Base-by-base conservation (phyloP, 2,329 filamentous ascomycete species). In the Cladobotryum mycophilum region DNA sequence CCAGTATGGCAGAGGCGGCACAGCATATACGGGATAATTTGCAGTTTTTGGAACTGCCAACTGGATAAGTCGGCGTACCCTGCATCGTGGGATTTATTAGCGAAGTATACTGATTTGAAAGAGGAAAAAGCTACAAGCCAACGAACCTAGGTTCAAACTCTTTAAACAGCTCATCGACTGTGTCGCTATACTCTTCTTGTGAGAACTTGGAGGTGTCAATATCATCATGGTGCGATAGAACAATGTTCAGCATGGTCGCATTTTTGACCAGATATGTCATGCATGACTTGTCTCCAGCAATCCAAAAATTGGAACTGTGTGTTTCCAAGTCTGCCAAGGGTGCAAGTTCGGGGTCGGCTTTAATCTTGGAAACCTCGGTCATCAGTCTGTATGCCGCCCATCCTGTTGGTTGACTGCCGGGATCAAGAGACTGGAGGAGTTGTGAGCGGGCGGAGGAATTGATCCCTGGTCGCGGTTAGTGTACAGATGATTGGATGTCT, bases 181-280 rank as follows among this genome's bases (percentile, higher is more conserved):
- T 47, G 2, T 33, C 38, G 8, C 30, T 47, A 40, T 54, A 54
- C 15, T 58, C 43, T 8, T 44, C 47, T 1, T 45, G 6, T 6
- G 47, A 49, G 13, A 54, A 54, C 2, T 47, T 35, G 36, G 38
- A 52, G 25, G 55, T 55, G 45, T 56, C 40, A 36, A 55, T 37
- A 25, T 56, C 43, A 53, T 74, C 71, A 13, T 59, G 62, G 51
- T 74, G 70, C 4, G 68, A 70, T 1, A 74, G 60, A 1, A 74
- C 72, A 64, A 74, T 68, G 53, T 74, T 74, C 56, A 73, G 73
- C 1, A 67, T 60, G 38, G 66, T 64, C 1, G 69, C 68, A 3
- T 61, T 61, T 1, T 68, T 63, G 4, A 75, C 74, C 6, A 62
- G 62, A 53, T 72, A 73, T 1, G 69, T 67, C 70, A 76, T 75